Base-by-base conservation (phyloP, 2,329 filamentous ascomycete genomes). In the Phoma sp. region DNA sequence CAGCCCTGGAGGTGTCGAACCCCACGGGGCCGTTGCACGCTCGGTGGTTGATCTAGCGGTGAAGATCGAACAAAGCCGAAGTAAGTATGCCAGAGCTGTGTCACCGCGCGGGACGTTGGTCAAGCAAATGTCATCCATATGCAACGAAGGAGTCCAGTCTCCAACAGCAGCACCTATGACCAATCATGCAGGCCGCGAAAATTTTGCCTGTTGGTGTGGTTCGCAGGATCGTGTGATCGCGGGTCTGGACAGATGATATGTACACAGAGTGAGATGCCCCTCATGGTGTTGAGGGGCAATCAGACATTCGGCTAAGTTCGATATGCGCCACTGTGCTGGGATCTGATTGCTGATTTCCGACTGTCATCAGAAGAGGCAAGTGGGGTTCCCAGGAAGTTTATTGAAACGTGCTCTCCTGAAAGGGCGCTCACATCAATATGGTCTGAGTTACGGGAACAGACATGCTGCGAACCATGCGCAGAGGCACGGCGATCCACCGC, bases 261-360 rank as follows among this genome's bases (percentile, higher is more conserved):
- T 30, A 29, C 27, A 9, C 9, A 39, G 47, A 24, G 43, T 32
- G 42, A 25, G 24, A 32, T 51, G 52, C 58, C 30, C 33, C 33
- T 48, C 38, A 54, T 71, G 68, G 68, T 70, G 68, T 70, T 70
- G 68, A 64, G 67, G 66, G 67, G 68, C 59, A 57, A 37, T 55
- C 46, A 50, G 40, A 60, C 43, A 25, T 49, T 58, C 53, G 52
- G 53, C 47, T 43, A 44, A 39, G 48, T 41, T 45, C 27, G 22
- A 27, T 36, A 25, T 36, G 33, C 47, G 27, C 47, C 23, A 10
- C 33, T 9, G n/a, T 59, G 59, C 63, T 67, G 62, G 66, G 65
- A 56, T 61, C 50, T 40, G 44, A 42, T 54, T 51, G 41, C 54
- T 57, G 39, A 55, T 55, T 47, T 45, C 41, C 37, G 51, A 40